These are phyloP conservation scores for Ensete glaucum DNA, from an alignment of 176 grass and related monocot species.

Conservation along the genomic window DNA sequence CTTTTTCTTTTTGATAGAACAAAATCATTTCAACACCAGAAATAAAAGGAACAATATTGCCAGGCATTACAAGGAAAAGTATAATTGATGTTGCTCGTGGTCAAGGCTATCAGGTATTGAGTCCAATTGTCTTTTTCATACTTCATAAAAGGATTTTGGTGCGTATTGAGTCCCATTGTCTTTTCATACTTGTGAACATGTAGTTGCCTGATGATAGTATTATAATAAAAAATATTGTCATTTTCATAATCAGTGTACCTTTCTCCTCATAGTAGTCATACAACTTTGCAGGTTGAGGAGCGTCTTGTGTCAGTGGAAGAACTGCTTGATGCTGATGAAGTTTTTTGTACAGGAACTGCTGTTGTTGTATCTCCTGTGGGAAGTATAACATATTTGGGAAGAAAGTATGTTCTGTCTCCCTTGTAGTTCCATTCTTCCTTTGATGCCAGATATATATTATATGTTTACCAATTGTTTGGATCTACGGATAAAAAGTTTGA, in stretches of 20 bases:
- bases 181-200: not conserved
- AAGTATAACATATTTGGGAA: constrained; percentile 82
- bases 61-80: constrained; percentile 95
- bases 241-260: not conserved
- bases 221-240: too few species aligned
- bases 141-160: constrained; percentile 6
- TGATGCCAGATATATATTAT: not conserved
- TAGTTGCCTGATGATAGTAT: too few species aligned
- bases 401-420: constrained; percentile 29
- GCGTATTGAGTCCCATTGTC: constrained; percentile 15
- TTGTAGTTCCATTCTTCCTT: not conserved
- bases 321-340: constrained; percentile 81
- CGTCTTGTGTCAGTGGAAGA: constrained; percentile 70
- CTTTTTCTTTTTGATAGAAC: constrained; percentile 30
- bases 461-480: not conserved
- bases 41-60: constrained; percentile 88
- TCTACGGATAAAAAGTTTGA: not conserved
- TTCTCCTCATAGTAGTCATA: not conserved
- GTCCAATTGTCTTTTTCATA: constrained; percentile 8
- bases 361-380: constrained; percentile 86
- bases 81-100: constrained; percentile 85
- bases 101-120: constrained; percentile 60
- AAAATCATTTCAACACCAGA: constrained; percentile 73
- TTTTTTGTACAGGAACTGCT: constrained; percentile 87
- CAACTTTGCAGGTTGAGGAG: constrained; percentile 57